Percentiles rank a stretch among this genome's conserved stretches.
These are phyloP conservation scores for Nannochloropsis granulata DNA, from an alignment of 108 stramenopile species.

Conservation along the genomic window DNA sequence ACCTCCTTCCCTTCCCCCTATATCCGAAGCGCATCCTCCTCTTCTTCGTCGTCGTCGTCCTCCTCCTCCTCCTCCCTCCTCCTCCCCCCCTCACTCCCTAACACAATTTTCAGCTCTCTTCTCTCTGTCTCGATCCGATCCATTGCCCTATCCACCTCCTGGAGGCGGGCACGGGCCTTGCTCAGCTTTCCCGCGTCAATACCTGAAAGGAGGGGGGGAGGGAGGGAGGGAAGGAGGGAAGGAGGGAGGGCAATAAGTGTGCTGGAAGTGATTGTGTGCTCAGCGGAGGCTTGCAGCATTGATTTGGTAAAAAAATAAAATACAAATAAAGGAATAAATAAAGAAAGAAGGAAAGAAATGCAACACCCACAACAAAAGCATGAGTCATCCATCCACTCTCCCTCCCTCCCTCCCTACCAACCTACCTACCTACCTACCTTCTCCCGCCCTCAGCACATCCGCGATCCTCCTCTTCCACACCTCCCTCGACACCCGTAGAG, in stretches of 20 bases:
- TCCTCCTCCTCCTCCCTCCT: neutral
- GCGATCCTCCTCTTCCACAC: neutral
- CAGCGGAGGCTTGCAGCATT: too few relatives aligned
- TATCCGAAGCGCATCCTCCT: neutral
- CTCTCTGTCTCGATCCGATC: neutral
- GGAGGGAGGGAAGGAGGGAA: neutral
- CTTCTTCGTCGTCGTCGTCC: neutral
- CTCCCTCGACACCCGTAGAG: neutral
- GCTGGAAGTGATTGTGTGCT: too few relatives aligned
- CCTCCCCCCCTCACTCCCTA: neutral
- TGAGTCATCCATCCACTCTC: neutral
- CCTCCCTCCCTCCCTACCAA: neutral
- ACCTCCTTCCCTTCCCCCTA: neutral
- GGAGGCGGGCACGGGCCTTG: neutral
- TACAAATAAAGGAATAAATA: too few relatives aligned
- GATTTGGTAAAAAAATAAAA: too few relatives aligned
- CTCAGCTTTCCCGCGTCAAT: neutral
- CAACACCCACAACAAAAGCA: neutral
- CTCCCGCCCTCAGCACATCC: neutral
- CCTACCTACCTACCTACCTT: neutral
- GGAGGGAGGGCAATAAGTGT: neutral
- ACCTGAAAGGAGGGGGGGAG: neutral
- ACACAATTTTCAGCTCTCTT: neutral
- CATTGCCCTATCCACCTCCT: neutral
- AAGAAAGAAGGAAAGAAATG: too few relatives aligned